Conservation (phyloP, 2,329 filamentous ascomycete genomes). For the Truncatella angustata region DNA sequence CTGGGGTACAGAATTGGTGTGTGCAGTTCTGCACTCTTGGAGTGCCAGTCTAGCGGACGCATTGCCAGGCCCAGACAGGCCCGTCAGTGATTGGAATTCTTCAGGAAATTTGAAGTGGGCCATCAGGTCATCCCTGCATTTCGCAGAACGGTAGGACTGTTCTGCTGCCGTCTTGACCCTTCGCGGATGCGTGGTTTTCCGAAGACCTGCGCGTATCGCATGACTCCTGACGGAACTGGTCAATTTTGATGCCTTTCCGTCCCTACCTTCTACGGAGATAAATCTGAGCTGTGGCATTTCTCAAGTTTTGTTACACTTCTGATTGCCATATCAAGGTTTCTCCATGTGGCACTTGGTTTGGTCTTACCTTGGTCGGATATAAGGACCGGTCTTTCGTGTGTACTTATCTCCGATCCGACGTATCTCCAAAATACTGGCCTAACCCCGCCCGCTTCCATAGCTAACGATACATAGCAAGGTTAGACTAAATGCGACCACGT, state of each 20-base stretch:
- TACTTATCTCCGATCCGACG: not conserved
- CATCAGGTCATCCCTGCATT: not conserved
- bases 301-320: not conserved
- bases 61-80: not conserved
- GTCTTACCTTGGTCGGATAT: not conserved
- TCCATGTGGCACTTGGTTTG: not conserved
- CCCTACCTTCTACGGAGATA: not conserved
- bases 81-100: not conserved
- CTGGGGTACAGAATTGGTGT: not conserved
- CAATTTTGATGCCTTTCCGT: not conserved
- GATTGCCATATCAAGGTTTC: not conserved
- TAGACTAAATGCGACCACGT: too few species aligned
- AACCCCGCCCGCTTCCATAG: too few species aligned
- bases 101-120: not conserved
- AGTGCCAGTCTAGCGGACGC: not conserved
- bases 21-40: not conserved
- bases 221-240: conserved; percentile 3
- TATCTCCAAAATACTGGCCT: too few species aligned
- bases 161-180: not conserved
- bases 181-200: not conserved
- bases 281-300: conserved; percentile 4
- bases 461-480: too few species aligned
- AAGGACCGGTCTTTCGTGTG: not conserved
- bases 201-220: conserved; percentile 5
- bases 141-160: too few species aligned